phyloP scores from a whole-genome alignment of 306 rosid genomes.

The Potentilla sterilis region DNA sequence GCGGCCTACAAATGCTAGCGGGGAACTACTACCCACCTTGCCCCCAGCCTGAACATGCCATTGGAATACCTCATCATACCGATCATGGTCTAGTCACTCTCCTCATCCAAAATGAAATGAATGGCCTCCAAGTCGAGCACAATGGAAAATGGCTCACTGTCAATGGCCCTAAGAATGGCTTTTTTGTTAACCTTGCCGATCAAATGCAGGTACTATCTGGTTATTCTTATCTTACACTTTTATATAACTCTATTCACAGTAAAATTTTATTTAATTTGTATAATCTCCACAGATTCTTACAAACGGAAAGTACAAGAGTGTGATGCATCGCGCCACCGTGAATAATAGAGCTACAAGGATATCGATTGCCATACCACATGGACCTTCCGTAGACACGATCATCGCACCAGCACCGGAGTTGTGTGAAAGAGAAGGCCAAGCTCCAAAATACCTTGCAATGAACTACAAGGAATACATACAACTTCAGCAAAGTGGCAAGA shows the following conservation, averaged over 20 bases:
- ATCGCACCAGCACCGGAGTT: conserved; percentile 48
- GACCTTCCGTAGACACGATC: conserved; percentile 43
- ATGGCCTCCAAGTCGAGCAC: conserved; percentile 28
- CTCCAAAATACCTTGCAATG: conserved; percentile 41
- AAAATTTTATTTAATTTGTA: too few relatives aligned
- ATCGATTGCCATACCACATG: conserved; percentile 39
- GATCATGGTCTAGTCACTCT: conserved; percentile 26
- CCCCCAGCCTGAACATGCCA: conserved; percentile 33
- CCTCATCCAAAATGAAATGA: conserved; percentile 20
- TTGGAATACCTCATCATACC: conserved; percentile 27
- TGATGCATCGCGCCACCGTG: conserved; percentile 43
- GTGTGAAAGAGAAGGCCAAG: conserved; percentile 25
- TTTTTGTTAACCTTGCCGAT: conserved; percentile 24
- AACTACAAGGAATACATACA: conserved; percentile 37
- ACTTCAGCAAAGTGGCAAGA: conserved; percentile 35
- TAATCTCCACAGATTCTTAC: conserved; percentile 23
- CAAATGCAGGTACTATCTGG: conserved; percentile 7
- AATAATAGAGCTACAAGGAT: conserved; percentile 48
- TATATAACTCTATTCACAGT: too few relatives aligned
- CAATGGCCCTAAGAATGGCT: conserved; percentile 18
- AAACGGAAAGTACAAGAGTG: conserved; percentile 54
- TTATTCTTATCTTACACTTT: too few relatives aligned
- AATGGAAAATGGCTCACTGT: conserved; percentile 29
- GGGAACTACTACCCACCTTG: conserved; percentile 33
- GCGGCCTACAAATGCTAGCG: conserved; percentile 14